These are phyloP conservation scores for Phyllosticta capitalensis DNA, from an alignment of 2,329 filamentous ascomycete species.

Conservation along the genomic window DNA sequence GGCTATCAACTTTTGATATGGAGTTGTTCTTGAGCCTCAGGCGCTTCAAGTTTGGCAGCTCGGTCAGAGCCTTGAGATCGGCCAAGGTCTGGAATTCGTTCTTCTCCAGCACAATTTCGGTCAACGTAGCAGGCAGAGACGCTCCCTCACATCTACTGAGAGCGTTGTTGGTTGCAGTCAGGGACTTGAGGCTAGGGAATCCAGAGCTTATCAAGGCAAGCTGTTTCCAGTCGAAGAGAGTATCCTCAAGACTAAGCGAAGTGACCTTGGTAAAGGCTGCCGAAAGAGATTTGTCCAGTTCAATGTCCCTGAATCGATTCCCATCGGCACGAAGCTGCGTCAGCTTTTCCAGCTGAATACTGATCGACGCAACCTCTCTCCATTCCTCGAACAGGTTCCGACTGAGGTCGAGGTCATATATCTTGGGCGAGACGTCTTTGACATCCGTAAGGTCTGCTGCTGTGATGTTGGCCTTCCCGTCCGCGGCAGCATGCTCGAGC, in stretches of 20 bases:
- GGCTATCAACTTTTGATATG: constrained; percentile 40
- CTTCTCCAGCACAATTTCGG: constrained; percentile 59
- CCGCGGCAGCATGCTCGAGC: constrained; percentile 21
- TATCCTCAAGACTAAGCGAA: constrained; percentile 42
- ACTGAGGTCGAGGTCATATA: constrained; percentile 71
- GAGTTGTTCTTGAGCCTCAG: constrained; percentile 65
- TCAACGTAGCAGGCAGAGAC: constrained; percentile 44
- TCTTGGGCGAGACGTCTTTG: constrained; percentile 44
- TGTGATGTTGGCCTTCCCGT: constrained; percentile 16
- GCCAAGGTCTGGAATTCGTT: constrained; percentile 56
- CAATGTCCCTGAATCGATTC: constrained; percentile 52
- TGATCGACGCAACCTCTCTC: constrained; percentile 60
- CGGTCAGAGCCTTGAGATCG: constrained; percentile 49
- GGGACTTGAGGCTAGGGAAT: constrained; percentile 46
- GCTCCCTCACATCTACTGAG: constrained; percentile 23
- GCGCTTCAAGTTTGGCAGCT: constrained; percentile 44
- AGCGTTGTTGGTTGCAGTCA: constrained; percentile 38
- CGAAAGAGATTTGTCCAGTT: constrained; percentile 16
- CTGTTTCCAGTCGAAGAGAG: constrained; percentile 30
- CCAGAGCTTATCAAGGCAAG: constrained; percentile 32
- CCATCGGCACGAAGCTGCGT: constrained; percentile 62
- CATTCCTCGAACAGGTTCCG: constrained; percentile 69
- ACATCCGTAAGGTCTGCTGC: constrained; percentile 41
- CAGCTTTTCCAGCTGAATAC: constrained; percentile 57
- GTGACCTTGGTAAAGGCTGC: constrained; percentile 30